Conservation (phyloP, 106 monocot species). For the Dioscorea zingiberensis region DNA sequence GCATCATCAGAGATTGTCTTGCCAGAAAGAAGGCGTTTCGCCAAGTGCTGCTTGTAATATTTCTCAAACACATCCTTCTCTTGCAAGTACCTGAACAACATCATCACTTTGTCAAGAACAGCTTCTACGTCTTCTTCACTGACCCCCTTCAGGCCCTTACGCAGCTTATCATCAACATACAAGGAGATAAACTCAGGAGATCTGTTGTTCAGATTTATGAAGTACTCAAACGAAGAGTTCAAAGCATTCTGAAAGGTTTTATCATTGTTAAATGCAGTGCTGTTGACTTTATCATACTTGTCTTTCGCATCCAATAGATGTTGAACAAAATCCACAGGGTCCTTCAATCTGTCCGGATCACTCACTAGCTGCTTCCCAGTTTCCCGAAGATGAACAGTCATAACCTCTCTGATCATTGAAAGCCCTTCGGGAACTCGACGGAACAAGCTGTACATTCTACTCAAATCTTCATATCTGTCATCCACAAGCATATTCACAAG, state of each 20-base stretch:
- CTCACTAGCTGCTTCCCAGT: conserved; percentile 78
- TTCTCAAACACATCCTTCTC: conserved; percentile 88
- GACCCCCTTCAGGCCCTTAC: conserved; percentile 70
- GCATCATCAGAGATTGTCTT: conserved; percentile 78
- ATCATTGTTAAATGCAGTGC: conserved; percentile 68
- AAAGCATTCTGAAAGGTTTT: conserved; percentile 96
- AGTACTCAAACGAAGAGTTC: conserved; percentile 91
- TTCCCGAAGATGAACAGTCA: conserved; percentile 84
- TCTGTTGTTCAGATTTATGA: conserved; percentile 85
- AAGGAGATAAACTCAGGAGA: conserved; percentile 93
- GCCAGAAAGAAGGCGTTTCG: conserved; percentile 65
- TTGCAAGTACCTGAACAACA: conserved; percentile 79
- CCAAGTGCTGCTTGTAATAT: conserved; percentile 78
- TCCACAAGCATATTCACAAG: conserved; percentile 89
- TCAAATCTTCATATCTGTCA: conserved; percentile 85
- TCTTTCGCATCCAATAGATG: conserved; percentile 75
- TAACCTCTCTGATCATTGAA: conserved; percentile 64
- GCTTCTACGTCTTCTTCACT: conserved; percentile 68
- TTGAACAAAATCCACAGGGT: conserved; percentile 96
- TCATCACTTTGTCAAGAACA: conserved; percentile 86
- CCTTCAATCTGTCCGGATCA: conserved; percentile 78
- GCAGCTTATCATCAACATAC: conserved; percentile 87
- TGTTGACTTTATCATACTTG: conserved; percentile 91
- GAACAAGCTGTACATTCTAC: conserved; percentile 83
- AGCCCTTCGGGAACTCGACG: conserved; percentile 78